Conservation (phyloP, 129 eudicot species). For the Chrysanthemum seticuspe region DNA sequence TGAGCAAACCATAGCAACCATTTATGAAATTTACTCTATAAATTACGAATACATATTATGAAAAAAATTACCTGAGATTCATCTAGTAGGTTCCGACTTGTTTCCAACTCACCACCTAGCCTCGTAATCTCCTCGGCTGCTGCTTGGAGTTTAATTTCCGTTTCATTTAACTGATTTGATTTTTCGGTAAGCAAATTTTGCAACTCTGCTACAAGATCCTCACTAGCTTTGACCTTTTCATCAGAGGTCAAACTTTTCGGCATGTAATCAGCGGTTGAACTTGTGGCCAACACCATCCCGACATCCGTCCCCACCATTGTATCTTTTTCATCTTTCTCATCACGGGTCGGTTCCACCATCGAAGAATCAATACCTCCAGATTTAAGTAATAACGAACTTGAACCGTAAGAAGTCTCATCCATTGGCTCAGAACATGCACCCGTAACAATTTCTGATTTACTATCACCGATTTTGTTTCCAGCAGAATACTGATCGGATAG, state of each 20-base stretch:
- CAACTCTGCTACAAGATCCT: conserved; percentile 55
- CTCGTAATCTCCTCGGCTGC: conserved; percentile 62
- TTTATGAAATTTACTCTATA: too few species aligned
- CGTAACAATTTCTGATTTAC: conserved; percentile 19
- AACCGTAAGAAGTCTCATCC: conserved; percentile 72
- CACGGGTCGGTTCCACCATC: conserved; percentile 73
- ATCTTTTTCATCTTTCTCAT: conserved; percentile 60
- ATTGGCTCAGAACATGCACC: conserved; percentile 36
- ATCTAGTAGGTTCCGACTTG: conserved; percentile 67
- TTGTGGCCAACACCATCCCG: conserved; percentile 47
- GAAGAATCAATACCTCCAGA: conserved; percentile 54
- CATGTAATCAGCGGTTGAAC: conserved; percentile 63
- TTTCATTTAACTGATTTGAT: conserved; percentile 47
- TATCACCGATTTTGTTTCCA: conserved; percentile 42
- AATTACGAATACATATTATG: too few species aligned
- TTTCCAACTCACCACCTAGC: conserved; percentile 73
- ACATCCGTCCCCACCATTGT: conserved; percentile 31
- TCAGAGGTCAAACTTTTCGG: conserved; percentile 48
- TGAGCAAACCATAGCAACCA: too few species aligned
- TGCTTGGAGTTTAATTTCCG: conserved; percentile 48
- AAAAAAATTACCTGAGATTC: conserved; percentile 80
- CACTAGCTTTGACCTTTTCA: conserved; percentile 32
- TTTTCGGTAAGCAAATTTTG: conserved; percentile 62
- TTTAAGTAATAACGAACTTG: conserved; percentile 51
- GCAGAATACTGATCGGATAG: conserved; percentile 64